Evolutionary conservation across 352 stramenopile genomes (phyloP), one percentile per base, ranked within the genome.

Genomic region (Phytophthora agathidicida): DNA sequence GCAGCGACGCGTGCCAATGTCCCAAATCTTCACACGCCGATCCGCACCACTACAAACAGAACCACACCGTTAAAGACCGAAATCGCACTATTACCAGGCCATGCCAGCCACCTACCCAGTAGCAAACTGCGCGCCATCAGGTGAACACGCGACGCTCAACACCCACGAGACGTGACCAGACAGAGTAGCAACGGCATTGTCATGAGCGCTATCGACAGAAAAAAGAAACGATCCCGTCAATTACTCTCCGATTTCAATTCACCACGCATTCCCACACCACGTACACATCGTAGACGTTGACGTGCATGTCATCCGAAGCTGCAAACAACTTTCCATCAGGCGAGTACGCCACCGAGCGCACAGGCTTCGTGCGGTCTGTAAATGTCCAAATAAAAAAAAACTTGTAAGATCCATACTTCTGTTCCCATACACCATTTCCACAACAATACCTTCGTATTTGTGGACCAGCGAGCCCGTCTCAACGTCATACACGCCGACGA

Each of bases 261-360:
- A n/a, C 32, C n/a, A 49, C 27, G 53, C 14, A 55, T 22, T 20
- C 13, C 39, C n/a, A 23, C 11, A 20, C 5, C 31, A 85, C 87
- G 70, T 82, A 96, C 87, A 94, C 80, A 66, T 97, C 90, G 65
- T 97, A 97, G 51, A 97, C 81, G 48, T 96, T 97, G 54, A 97
- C 66, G 47, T 96, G 82, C 86, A 96, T 96, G 57, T 97, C 90
- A 71, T 97, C 90, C 3, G 87, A 97, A 5, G 89, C 90, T 5
- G 83, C 88, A 67, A 93, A 94, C 17, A 97, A 68, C 45, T 87
- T 94, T 27, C 89, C 89, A 46, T 96, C 88, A 9, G 75, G 69
- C 14, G 86, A 89, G 59, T 95, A 97, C 19, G 80, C 73, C 22
- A 97, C 68, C 24, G 83, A 94, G 5, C 90, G 86, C 48, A 97